These are phyloP conservation scores for Boletus reticulatus DNA, from an alignment of 768 basidiomycete genomes.

Conservation along the genomic window DNA sequence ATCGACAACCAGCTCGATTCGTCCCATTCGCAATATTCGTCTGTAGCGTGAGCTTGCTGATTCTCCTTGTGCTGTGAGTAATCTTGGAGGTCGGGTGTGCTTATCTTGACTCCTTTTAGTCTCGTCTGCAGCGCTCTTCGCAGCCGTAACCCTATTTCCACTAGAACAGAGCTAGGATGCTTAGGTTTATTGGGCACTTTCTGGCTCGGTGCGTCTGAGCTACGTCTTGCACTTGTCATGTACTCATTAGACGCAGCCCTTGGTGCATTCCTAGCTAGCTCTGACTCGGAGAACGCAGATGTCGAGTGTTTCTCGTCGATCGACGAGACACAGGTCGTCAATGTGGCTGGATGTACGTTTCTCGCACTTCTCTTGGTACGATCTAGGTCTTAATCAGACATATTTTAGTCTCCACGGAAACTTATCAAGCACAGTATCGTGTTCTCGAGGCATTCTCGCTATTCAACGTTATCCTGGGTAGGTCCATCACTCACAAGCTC, in stretches of 20 bases:
- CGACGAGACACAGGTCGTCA: conserved; percentile 50
- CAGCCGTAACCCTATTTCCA: conserved; percentile 75
- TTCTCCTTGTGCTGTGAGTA: conserved; percentile 65
- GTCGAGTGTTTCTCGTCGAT: conserved; percentile 76
- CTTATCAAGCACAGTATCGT: conserved; percentile 86
- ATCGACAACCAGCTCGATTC: conserved; percentile 62
- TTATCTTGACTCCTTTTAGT: conserved; percentile 34
- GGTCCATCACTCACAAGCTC: conserved; percentile 22
- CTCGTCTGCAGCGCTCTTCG: conserved; percentile 62
- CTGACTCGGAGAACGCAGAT: conserved; percentile 75
- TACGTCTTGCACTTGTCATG: neutral
- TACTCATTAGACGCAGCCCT: conserved; percentile 48
- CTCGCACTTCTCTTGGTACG: neutral
- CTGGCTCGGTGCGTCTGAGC: conserved; percentile 64
- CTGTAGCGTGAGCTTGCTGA: conserved; percentile 64
- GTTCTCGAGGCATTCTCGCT: conserved; percentile 79
- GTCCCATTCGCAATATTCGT: conserved; percentile 86
- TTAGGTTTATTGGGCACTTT: conserved; percentile 70
- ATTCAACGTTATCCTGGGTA: conserved; percentile 71
- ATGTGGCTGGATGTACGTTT: conserved; percentile 64
- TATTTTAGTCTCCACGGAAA: conserved; percentile 70
- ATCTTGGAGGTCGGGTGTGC: neutral
- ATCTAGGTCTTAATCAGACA: neutral
- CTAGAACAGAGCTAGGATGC: conserved; percentile 70
- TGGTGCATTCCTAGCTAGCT: conserved; percentile 67